These are phyloP conservation scores for Telfairia occidentalis DNA, from an alignment of 331 rosid species.

Conservation along the genomic window DNA sequence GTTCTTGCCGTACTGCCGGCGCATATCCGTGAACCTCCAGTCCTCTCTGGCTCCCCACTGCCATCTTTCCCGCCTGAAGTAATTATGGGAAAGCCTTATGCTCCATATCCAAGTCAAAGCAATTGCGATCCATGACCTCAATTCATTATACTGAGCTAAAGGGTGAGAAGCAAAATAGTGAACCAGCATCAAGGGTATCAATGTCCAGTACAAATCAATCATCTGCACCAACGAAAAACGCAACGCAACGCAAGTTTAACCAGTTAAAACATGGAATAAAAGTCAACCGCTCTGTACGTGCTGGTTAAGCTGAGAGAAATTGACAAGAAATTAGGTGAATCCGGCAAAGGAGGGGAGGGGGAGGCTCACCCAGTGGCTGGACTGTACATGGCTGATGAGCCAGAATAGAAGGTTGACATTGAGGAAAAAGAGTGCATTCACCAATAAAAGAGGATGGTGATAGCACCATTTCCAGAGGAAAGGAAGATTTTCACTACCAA, in stretches of 20 bases:
- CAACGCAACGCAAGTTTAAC: background rate
- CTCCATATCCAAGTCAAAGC: constrained; percentile 74
- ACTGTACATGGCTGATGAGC: constrained; percentile 56
- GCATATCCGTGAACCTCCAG: constrained; percentile 88
- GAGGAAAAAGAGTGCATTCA: constrained; percentile 74
- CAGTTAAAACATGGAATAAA: background rate
- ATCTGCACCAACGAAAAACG: constrained; percentile 29
- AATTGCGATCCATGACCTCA: constrained; percentile 62
- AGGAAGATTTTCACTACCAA: constrained; percentile 14
- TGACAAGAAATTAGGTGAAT: background rate
- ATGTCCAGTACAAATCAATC: constrained; percentile 86
- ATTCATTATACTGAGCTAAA: constrained; percentile 39
- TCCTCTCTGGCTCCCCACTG: constrained; percentile 90
- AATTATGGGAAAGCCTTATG: constrained; percentile 65
- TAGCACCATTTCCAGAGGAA: constrained; percentile 64
- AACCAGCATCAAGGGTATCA: constrained; percentile 73
- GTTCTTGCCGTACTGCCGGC: constrained; percentile 45
- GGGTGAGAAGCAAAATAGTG: constrained; percentile 67
- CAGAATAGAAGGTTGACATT: constrained; percentile 81
- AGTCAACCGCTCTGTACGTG: background rate
- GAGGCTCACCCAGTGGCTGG: constrained; percentile 66
- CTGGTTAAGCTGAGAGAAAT: constrained; percentile 3
- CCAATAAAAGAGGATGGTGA: constrained; percentile 67
- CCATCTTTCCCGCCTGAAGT: constrained; percentile 80
- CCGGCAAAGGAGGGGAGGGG: background rate